Conservation (phyloP, 2,329 filamentous ascomycete genomes). For the Juglanconis juglandina region DNA sequence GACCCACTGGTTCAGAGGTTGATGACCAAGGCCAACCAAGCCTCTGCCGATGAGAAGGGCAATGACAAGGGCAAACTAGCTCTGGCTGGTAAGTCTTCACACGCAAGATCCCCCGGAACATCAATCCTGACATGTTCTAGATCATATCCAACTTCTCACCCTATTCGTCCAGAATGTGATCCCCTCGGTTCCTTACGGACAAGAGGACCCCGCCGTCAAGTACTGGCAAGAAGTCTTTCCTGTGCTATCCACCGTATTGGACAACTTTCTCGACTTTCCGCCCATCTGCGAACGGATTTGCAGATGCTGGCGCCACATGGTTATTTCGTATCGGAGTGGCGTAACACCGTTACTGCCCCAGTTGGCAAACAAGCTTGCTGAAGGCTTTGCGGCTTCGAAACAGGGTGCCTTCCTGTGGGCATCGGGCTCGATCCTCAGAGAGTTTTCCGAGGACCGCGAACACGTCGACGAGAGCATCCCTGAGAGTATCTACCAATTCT, state of each 20-base stretch:
- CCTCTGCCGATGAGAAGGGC: slow-evolving; percentile 65
- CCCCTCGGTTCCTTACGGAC: slow-evolving; percentile 67
- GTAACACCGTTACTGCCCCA: slow-evolving; percentile 80
- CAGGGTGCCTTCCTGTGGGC: slow-evolving; percentile 99
- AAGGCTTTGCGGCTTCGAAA: slow-evolving; percentile 77
- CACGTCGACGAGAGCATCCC: slow-evolving; percentile 78
- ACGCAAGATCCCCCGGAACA: neutral
- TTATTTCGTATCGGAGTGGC: slow-evolving; percentile 88
- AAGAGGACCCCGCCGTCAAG: slow-evolving; percentile 86
- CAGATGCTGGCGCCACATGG: slow-evolving; percentile 94
- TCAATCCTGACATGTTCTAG: slow-evolving; percentile 38
- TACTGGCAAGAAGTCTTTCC: slow-evolving; percentile 96
- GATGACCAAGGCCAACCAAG: slow-evolving; percentile 82
- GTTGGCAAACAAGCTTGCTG: slow-evolving; percentile 83
- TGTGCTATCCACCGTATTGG: slow-evolving; percentile 78
- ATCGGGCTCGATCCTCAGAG: slow-evolving; percentile 87
- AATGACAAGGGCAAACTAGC: slow-evolving; percentile 63
- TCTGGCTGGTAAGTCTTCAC: slow-evolving; percentile 64
- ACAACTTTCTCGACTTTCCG: slow-evolving; percentile 79
- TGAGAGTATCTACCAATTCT: slow-evolving; percentile 88
- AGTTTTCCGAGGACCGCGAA: slow-evolving; percentile 89
- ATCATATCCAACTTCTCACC: slow-evolving; percentile 88
- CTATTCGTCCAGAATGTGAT: slow-evolving; percentile 78
- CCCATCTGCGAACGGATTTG: slow-evolving; percentile 93
- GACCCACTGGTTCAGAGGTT: slow-evolving; percentile 83